Evolutionary conservation across 352 stramenopile genomes (phyloP).

Genomic region (Plasmopara halstedii): DNA sequence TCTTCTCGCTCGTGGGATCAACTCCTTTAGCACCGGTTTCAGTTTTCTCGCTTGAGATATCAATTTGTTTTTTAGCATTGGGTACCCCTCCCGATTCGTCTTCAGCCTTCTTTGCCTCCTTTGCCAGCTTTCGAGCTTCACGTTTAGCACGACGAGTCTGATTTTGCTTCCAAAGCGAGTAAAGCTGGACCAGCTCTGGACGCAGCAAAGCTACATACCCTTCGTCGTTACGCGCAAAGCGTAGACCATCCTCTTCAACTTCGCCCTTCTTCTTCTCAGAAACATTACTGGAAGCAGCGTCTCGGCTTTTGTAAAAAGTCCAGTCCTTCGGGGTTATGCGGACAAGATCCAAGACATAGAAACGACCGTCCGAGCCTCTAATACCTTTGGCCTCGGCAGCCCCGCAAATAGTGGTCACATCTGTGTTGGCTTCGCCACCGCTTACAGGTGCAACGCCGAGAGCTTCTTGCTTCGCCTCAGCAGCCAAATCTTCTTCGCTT

Average conservation of each 20-base stretch:
- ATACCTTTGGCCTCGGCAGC: conserved; percentile 96
- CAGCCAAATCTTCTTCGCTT: conserved; percentile 27
- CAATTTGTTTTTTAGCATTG: no score
- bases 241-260: conserved; percentile 36
- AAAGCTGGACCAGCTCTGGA: conserved; percentile 89
- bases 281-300: conserved; percentile 8
- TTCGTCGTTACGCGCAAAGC: conserved; percentile 72
- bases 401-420: conserved; percentile 74
- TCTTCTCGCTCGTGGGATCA: no score
- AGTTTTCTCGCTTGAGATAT: no score
- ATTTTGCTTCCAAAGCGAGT: conserved; percentile 88
- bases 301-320: conserved; percentile 80
- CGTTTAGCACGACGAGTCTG: conserved; percentile 51
- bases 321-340: conserved; percentile 92
- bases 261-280: conserved; percentile 20
- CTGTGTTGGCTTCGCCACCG: conserved; percentile 45
- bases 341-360: conserved; percentile 94
- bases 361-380: conserved; percentile 87
- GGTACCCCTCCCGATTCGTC: no score
- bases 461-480: conserved; percentile 29
- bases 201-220: conserved; percentile 87
- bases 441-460: conserved; percentile 16
- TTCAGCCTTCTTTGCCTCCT: conserved; percentile 39
- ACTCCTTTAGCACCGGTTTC: no score
- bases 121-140: conserved; percentile 38